Conservation (phyloP, 306 rosid genomes). For the Mucuna pruriens region DNA sequence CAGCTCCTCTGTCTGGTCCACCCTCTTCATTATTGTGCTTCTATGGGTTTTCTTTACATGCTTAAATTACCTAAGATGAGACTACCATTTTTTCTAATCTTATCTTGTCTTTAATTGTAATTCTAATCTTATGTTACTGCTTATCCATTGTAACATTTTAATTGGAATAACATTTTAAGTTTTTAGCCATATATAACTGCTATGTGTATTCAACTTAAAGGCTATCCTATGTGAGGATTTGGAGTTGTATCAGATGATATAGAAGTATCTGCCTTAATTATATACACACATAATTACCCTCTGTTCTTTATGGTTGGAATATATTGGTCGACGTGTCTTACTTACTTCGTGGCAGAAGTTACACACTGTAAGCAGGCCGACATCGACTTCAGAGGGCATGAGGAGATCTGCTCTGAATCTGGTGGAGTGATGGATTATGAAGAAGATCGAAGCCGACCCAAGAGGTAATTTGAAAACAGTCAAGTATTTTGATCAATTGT, state of each 20-base stretch:
- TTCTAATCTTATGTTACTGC: background rate
- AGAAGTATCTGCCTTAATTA: conserved; percentile 14
- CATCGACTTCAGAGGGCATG: conserved; percentile 95
- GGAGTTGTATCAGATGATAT: background rate
- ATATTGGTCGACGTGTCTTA: conserved; percentile 96
- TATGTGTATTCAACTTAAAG: conserved; percentile 26
- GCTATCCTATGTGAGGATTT: conserved; percentile 32
- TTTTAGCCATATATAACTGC: conserved; percentile 13
- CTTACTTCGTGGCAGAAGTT: conserved; percentile 99
- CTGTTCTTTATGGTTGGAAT: conserved; percentile 49
- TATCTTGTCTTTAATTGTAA: background rate
- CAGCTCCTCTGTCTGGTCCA: background rate
- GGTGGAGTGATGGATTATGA: conserved; percentile 99
- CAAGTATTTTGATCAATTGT: background rate
- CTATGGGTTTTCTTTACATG: background rate
- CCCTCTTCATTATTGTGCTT: background rate
- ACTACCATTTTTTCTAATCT: background rate
- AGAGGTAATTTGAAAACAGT: conserved; percentile 63
- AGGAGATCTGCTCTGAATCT: conserved; percentile 98
- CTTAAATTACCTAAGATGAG: background rate
- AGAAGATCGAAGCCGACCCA: conserved; percentile 96
- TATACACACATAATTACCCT: conserved; percentile 22
- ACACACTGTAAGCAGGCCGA: conserved; percentile 97
- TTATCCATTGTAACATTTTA: background rate
- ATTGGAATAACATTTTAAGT: background rate